These are phyloP conservation scores for Rosa chinensis DNA, from an alignment of 306 rosid species.

Conservation along the genomic window DNA sequence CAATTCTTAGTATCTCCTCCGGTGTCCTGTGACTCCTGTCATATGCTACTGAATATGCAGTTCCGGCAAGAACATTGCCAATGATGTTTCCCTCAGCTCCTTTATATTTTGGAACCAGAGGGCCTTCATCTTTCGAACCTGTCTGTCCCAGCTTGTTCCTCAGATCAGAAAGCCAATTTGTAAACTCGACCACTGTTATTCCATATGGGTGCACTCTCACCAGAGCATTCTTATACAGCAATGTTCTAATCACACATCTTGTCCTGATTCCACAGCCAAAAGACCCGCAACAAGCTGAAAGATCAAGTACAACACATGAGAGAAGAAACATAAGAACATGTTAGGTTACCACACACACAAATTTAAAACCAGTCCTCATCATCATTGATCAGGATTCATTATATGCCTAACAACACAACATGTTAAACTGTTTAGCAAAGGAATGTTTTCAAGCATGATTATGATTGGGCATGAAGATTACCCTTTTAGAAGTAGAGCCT, in stretches of 20 bases:
- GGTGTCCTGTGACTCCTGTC: constrained; percentile 44
- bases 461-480: constrained; percentile 12
- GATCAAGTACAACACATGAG: not conserved
- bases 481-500: constrained; percentile 38
- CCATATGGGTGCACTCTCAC: constrained; percentile 44
- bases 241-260: constrained; percentile 70
- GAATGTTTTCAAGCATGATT: not conserved
- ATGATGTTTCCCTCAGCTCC: constrained; percentile 49
- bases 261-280: constrained; percentile 68
- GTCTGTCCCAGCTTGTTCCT: constrained; percentile 49
- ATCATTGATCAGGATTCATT: too few species aligned
- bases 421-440: not conserved
- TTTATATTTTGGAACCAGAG: constrained; percentile 23
- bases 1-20: constrained; percentile 63
- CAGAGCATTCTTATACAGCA: constrained; percentile 35
- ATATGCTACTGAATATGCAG: constrained; percentile 44
- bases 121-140: constrained; percentile 78
- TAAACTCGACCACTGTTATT: constrained; percentile 58
- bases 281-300: constrained; percentile 74
- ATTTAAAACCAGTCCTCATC: too few species aligned
- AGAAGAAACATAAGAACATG: not conserved
- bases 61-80: constrained; percentile 64
- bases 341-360: too few species aligned
- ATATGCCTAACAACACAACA: too few species aligned
- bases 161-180: constrained; percentile 52